phyloP scores from a whole-genome alignment of 495 filamentous ascomycete genomes.

The Staphylotrichum tortipilum region DNA sequence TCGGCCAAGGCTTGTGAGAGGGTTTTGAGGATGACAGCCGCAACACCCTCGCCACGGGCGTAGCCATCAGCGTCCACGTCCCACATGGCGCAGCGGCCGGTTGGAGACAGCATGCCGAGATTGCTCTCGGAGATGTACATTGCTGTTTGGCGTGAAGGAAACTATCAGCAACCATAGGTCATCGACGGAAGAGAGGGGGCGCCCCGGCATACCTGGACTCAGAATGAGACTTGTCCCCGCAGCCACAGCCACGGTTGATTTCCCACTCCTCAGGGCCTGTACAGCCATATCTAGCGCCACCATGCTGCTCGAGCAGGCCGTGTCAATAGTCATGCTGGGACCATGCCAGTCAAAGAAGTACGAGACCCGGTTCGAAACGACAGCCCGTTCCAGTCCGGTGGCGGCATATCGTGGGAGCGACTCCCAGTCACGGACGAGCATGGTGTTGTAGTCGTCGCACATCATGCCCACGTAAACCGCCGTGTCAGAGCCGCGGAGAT shows the following conservation, averaged over 20 bases:
- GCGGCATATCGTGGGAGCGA: conserved; percentile 40
- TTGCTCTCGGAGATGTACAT: conserved; percentile 21
- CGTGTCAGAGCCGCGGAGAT: conserved; percentile 30
- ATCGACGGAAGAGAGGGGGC: no score
- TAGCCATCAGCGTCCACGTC: conserved; percentile 54
- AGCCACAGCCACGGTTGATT: conserved; percentile 35
- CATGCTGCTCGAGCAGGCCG: conserved; percentile 48
- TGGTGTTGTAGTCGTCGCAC: conserved; percentile 20
- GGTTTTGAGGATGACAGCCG: conserved; percentile 45
- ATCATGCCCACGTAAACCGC: conserved; percentile 10
- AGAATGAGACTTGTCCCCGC: conserved; percentile 45
- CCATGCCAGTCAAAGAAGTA: conserved; percentile 41
- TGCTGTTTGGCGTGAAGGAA: background rate
- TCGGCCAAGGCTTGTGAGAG: conserved; percentile 39
- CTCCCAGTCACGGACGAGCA: conserved; percentile 4
- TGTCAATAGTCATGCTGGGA: conserved; percentile 37
- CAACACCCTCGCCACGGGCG: conserved; percentile 51
- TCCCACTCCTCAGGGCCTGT: conserved; percentile 35
- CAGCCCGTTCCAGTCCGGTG: conserved; percentile 18
- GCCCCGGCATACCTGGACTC: no score
- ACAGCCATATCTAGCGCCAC: conserved; percentile 45
- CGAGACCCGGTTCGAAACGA: conserved; percentile 45
- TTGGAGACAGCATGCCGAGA: conserved; percentile 29
- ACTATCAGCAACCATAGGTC: background rate
- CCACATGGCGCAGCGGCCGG: conserved; percentile 46